A percentile compares a stretch with the other conserved stretches of the same genome.
Evolutionary conservation across 208 protist species (phyloP).

Genomic region (Acanthamoeba castellanii): DNA sequence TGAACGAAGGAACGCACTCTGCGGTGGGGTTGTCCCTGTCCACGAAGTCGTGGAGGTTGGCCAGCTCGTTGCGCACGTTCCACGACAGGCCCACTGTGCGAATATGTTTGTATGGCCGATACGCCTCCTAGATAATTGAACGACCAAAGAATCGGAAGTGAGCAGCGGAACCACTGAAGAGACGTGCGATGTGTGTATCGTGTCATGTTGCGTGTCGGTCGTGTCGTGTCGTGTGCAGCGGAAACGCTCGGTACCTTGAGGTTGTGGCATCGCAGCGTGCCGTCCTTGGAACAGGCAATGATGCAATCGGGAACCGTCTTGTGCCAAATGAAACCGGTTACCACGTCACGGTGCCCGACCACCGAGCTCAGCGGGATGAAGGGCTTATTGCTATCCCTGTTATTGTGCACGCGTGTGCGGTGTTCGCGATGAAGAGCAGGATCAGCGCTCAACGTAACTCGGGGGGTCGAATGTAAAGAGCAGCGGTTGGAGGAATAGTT

Average conservation of each 20-base stretch:
- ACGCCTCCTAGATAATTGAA: slow-evolving; percentile 66
- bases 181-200: not conserved
- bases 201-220: too few species aligned
- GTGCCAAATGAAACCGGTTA: slow-evolving; percentile 79
- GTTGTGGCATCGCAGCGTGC: slow-evolving; percentile 34
- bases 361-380: slow-evolving; percentile 82
- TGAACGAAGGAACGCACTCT: not conserved
- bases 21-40: slow-evolving; percentile 72
- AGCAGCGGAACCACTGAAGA: not conserved
- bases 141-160: not conserved
- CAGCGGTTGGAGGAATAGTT: not conserved
- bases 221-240: not conserved
- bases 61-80: slow-evolving; percentile 79
- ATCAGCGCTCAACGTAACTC: not conserved
- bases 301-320: not conserved
- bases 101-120: slow-evolving; percentile 82
- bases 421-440: not conserved
- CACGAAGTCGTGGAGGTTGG: slow-evolving; percentile 77
- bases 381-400: slow-evolving; percentile 75
- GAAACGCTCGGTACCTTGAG: slow-evolving; percentile 53
- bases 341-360: slow-evolving; percentile 81
- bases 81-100: slow-evolving; percentile 78
- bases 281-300: slow-evolving; percentile 81
- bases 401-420: not conserved
- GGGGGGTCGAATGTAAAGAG: not conserved